Conservation (phyloP, 495 filamentous ascomycete genomes). For the Alectoria sarmentosa region DNA sequence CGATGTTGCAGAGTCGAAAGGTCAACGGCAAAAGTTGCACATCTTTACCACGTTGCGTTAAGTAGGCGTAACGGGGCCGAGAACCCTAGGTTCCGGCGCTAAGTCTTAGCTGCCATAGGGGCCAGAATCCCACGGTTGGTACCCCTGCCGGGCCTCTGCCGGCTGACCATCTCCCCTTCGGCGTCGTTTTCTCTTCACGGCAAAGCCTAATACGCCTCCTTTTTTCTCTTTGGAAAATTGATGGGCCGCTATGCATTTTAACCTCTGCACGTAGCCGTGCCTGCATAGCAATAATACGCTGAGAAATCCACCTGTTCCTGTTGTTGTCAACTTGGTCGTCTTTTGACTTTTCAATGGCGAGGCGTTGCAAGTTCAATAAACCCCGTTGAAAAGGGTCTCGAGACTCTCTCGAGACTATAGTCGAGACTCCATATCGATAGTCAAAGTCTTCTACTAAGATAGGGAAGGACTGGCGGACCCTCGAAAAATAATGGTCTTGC, state of each 20-base stretch:
- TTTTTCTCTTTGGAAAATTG: not conserved
- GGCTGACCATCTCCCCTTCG: not conserved
- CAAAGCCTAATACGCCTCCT: not conserved
- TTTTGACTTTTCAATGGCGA: not conserved
- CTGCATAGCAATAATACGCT: not conserved
- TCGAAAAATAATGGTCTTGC: not conserved
- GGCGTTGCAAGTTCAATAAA: not conserved
- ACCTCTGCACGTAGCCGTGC: not conserved
- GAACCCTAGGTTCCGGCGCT: slow-evolving; percentile 2
- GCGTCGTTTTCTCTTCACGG: not conserved
- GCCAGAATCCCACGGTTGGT: not conserved
- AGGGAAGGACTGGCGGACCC: not conserved
- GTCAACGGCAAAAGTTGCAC: not conserved
- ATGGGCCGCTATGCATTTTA: slow-evolving; percentile 4
- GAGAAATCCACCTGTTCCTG: not conserved
- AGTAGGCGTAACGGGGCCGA: not conserved
- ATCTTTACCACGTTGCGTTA: not conserved
- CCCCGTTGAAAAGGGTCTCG: not conserved
- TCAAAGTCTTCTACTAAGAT: not conserved
- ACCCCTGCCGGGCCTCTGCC: not conserved
- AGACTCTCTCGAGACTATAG: too few species aligned
- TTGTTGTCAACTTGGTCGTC: not conserved
- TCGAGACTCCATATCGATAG: too few species aligned
- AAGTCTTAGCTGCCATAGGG: not conserved
- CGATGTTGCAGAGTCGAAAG: slow-evolving; percentile 1